Evolutionary conservation across 164 flowering plant species (phyloP).

Genomic region (Vitis labrusca): DNA sequence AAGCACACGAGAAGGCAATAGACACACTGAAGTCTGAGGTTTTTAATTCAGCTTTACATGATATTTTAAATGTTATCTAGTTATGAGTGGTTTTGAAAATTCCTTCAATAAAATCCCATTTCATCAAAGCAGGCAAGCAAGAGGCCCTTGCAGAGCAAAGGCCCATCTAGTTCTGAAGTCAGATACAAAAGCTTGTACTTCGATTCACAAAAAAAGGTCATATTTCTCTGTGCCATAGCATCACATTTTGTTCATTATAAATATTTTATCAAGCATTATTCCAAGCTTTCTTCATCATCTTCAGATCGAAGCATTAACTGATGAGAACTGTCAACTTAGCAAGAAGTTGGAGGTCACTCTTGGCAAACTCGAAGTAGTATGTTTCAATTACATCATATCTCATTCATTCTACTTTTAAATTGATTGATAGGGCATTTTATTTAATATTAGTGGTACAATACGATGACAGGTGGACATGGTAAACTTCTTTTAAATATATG

Average conservation of each 20-base stretch:
- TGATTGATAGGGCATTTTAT: no score
- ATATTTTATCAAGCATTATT: background rate
- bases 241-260: background rate
- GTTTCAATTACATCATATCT: background rate
- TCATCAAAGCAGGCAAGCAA: constrained; percentile 14
- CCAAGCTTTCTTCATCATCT: background rate
- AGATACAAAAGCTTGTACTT: constrained; percentile 35
- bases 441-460: no score
- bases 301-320: constrained; percentile 37
- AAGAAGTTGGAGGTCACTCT: constrained; percentile 36
- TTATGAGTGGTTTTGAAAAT: background rate
- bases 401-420: background rate
- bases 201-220: constrained; percentile 48
- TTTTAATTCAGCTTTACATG: background rate
- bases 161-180: constrained; percentile 2
- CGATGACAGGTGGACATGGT: no score
- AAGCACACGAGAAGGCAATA: constrained; percentile 20
- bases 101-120: no score
- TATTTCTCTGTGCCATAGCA: background rate
- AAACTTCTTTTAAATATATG: no score
- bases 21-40: constrained; percentile 32
- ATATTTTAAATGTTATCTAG: background rate
- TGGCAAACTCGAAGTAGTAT: constrained; percentile 42
- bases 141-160: constrained; percentile 3
- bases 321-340: constrained; percentile 35